These are phyloP conservation scores for Zygnema cylindricum DNA, from an alignment of 139 green algal species.

Conservation along the genomic window DNA sequence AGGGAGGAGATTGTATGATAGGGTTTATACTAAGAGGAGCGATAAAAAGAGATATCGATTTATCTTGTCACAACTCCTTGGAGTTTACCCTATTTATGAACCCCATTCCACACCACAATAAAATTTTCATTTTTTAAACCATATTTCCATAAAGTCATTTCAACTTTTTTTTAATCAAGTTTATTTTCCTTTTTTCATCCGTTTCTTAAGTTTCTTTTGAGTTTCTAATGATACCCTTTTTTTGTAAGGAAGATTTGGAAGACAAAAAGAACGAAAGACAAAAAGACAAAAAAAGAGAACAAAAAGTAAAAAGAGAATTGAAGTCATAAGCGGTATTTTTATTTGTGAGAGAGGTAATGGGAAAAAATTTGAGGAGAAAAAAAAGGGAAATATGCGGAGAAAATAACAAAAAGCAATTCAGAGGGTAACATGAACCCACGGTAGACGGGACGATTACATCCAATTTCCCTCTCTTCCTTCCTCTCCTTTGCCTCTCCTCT, in stretches of 20 bases:
- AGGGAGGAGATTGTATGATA: neutral
- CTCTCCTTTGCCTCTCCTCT: neutral
- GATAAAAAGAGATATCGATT: too few species aligned
- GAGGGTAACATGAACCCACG: slow-evolving; percentile 39
- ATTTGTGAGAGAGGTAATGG: too few species aligned
- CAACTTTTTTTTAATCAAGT: too few species aligned
- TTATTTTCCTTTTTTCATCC: neutral
- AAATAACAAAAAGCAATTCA: slow-evolving; percentile 7
- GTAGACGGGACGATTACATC: neutral
- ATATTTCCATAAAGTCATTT: neutral
- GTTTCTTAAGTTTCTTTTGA: neutral
- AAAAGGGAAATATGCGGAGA: neutral
- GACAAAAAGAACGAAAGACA: neutral
- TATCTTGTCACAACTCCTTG: too few species aligned
- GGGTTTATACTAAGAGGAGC: neutral
- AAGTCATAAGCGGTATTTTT: neutral
- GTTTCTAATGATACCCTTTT: neutral
- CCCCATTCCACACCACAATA: neutral
- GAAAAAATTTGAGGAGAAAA: neutral
- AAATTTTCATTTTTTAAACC: neutral
- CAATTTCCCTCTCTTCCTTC: neutral
- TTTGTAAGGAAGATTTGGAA: neutral
- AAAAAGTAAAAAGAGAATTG: neutral
- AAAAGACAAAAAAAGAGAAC: neutral
- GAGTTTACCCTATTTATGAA: too few species aligned